Percentiles rank a stretch among this genome's conserved stretches.
phyloP scores from a whole-genome alignment of 164 flowering plant species.

The Kalanchoe fedtschenkoi region DNA sequence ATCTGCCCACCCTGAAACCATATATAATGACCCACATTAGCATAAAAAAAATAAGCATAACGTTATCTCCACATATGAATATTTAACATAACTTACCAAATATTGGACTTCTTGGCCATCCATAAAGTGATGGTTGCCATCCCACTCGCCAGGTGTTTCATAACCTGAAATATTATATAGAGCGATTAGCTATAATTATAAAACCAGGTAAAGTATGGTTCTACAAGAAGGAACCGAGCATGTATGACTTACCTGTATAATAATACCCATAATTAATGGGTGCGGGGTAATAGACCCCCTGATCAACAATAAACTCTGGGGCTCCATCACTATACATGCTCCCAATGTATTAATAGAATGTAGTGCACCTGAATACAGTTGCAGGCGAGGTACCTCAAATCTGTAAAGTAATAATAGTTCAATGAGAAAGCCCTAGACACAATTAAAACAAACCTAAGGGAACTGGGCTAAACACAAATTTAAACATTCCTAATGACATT shows the following conservation, averaged over 20 bases:
- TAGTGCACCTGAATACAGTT: neutral
- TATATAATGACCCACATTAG: neutral
- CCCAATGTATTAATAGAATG: neutral
- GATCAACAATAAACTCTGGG: slow-evolving; percentile 58
- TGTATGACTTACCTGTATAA: slow-evolving; percentile 52
- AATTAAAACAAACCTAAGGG: neutral
- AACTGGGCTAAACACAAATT: too few species aligned
- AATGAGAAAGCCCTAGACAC: neutral
- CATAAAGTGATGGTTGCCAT: slow-evolving; percentile 63
- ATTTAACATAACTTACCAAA: slow-evolving; percentile 30
- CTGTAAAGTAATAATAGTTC: neutral
- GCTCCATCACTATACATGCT: slow-evolving; percentile 62
- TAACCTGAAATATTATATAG: slow-evolving; percentile 31
- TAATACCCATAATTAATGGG: slow-evolving; percentile 71
- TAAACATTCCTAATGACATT: too few species aligned
- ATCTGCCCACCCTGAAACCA: slow-evolving; percentile 56
- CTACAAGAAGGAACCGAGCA: neutral
- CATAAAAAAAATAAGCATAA: neutral
- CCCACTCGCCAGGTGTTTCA: slow-evolving; percentile 69
- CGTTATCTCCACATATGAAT: neutral
- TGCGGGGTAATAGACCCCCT: slow-evolving; percentile 60
- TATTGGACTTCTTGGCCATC: slow-evolving; percentile 73
- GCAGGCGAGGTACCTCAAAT: neutral
- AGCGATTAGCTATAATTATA: slow-evolving; percentile 5
- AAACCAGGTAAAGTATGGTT: neutral